A percentile compares a stretch with the other conserved stretches of the same genome.
phyloP scores from a whole-genome alignment of 176 grass and related monocot genomes.

The Oropetium thomaeum region DNA sequence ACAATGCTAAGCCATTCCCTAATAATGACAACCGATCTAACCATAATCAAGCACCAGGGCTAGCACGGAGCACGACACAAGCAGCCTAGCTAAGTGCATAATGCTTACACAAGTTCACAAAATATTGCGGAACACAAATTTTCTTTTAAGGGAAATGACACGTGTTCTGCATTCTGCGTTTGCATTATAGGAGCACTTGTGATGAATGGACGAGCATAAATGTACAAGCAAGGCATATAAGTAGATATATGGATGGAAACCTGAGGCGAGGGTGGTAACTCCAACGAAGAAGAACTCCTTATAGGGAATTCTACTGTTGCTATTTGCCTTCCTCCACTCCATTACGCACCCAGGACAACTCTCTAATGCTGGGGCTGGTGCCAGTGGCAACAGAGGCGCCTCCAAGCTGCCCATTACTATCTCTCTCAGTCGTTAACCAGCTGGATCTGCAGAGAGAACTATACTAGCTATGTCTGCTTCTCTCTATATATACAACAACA shows the following conservation, averaged over 20 bases:
- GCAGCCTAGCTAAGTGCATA: no score
- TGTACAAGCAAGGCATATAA: background rate
- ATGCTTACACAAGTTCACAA: no score
- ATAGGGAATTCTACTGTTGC: slow-evolving; percentile 46
- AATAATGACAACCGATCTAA: no score
- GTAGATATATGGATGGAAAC: background rate
- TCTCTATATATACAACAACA: no score
- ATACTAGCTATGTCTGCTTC: no score
- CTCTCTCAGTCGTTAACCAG: background rate
- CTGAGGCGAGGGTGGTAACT: slow-evolving; percentile 42
- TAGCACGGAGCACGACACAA: no score
- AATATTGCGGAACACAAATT: no score
- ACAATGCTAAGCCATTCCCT: no score
- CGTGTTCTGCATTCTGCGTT: no score
- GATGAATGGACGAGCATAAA: background rate
- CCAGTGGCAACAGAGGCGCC: background rate
- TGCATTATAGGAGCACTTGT: background rate
- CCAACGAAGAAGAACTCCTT: slow-evolving; percentile 62
- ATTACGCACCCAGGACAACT: slow-evolving; percentile 57
- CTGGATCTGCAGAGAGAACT: background rate
- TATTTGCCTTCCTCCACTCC: slow-evolving; percentile 36
- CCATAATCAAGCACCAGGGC: no score
- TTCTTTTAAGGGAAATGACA: no score
- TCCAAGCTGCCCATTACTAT: background rate
- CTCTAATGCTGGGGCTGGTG: background rate